A percentile compares a stretch with the other conserved stretches of the same genome.
phyloP scores from a whole-genome alignment of 1,284 basidiomycete species.

The Pseudozyma flocculosa region DNA sequence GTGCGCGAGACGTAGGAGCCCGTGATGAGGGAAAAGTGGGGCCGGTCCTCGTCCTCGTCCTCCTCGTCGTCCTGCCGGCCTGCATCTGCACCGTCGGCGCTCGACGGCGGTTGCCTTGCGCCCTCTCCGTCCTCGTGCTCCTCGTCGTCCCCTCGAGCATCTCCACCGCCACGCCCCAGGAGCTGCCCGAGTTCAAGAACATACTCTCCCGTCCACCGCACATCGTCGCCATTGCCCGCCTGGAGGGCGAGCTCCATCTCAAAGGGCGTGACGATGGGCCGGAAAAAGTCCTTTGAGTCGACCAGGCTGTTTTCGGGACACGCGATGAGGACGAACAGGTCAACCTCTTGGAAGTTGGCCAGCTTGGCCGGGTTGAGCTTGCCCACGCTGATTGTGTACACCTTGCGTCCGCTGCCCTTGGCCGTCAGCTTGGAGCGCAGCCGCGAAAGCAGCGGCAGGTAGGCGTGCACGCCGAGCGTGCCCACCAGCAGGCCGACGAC shows the following conservation, averaged over 20 bases:
- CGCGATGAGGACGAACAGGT: constrained; percentile 91
- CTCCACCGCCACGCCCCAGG: constrained; percentile 12
- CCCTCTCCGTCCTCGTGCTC: background rate
- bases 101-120: no score
- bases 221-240: constrained; percentile 34
- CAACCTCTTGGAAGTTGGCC: constrained; percentile 93
- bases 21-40: constrained; percentile 76
- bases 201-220: constrained; percentile 75
- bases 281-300: constrained; percentile 78
- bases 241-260: constrained; percentile 81
- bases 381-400: constrained; percentile 90
- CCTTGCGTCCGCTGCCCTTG: constrained; percentile 68
- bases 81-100: no score
- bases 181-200: constrained; percentile 72
- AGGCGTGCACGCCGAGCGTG: constrained; percentile 74
- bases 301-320: constrained; percentile 91
- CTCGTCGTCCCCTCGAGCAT: constrained; percentile 11
- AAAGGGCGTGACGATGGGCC: constrained; percentile 91
- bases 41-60: constrained; percentile 62
- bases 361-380: constrained; percentile 93
- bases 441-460: constrained; percentile 27
- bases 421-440: constrained; percentile 34
- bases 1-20: constrained; percentile 80
- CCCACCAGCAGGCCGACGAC: constrained; percentile 94
- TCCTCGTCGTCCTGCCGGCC: constrained; percentile 8